Conservation (phyloP, 148 eudicot genomes). For the Beta vulgaris region DNA sequence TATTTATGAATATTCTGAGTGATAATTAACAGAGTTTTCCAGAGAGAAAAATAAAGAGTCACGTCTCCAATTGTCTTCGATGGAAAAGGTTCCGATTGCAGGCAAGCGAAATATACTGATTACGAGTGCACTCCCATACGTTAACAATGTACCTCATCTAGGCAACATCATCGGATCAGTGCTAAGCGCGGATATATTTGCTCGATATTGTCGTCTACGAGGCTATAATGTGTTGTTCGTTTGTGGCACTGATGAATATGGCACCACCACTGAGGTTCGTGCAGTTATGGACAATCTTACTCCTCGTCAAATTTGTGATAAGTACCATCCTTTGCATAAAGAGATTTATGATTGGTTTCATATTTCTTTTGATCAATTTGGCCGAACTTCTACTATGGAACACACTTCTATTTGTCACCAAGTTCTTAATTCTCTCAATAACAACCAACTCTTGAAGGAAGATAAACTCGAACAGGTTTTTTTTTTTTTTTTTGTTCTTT, state of each 20-base stretch:
- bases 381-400: conserved; percentile 3
- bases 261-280: conserved; percentile 12
- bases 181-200: not conserved
- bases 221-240: conserved; percentile 4
- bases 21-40: no score
- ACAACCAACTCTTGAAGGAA: not conserved
- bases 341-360: conserved; percentile 14
- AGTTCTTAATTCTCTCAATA: not conserved
- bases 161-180: conserved; percentile 25
- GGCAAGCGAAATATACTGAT: conserved; percentile 33
- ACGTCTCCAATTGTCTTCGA: no score
- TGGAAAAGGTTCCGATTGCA: conserved; percentile 21
- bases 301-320: not conserved
- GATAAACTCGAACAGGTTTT: not conserved
- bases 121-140: conserved; percentile 39
- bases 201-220: not conserved
- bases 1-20: no score
- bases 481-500: not conserved
- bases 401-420: conserved; percentile 2
- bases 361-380: conserved; percentile 6
- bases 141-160: conserved; percentile 30
- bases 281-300: not conserved
- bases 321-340: not conserved
- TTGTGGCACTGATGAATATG: conserved; percentile 21
- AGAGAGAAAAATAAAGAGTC: no score